phyloP scores from a whole-genome alignment of 1,139 yeast species.

The Scheffersomyces parashehatae region DNA sequence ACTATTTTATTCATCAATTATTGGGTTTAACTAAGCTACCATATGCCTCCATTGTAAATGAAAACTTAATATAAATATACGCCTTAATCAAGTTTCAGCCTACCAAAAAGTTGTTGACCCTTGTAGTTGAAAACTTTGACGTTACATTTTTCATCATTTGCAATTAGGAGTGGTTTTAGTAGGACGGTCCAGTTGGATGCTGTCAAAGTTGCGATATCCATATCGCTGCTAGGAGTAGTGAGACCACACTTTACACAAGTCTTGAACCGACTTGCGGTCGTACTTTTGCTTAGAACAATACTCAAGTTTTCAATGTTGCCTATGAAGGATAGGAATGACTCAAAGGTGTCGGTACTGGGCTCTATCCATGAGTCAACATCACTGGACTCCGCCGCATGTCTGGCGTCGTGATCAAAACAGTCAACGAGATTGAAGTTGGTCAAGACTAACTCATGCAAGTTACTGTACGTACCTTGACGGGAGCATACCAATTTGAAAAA shows the following conservation, averaged over 20 bases:
- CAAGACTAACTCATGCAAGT: conserved; percentile 26
- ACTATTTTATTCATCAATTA: not conserved
- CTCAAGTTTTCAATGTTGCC: conserved; percentile 26
- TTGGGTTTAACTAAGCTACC: not conserved
- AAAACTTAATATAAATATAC: no score
- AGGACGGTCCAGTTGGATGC: conserved; percentile 30
- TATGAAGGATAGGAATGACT: conserved; percentile 26
- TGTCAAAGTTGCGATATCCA: conserved; percentile 16
- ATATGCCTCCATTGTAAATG: no score
- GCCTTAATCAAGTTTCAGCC: not conserved
- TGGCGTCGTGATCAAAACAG: conserved; percentile 11
- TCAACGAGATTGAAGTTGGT: conserved; percentile 38
- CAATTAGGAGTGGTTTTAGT: conserved; percentile 26
- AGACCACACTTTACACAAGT: conserved; percentile 41
- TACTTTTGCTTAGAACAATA: conserved; percentile 21
- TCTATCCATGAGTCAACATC: conserved; percentile 12
- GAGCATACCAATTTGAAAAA: conserved; percentile 47
- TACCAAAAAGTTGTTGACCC: not conserved
- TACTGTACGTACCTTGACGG: conserved; percentile 34
- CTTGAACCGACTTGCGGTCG: not conserved
- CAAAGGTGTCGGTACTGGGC: conserved; percentile 24
- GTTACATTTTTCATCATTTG: conserved; percentile 15
- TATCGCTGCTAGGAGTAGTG: conserved; percentile 14
- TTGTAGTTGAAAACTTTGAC: conserved; percentile 19
- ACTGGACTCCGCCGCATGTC: conserved; percentile 19